Evolutionary conservation across 2,329 filamentous ascomycete genomes (phyloP).

Genomic region (Pseudocercospora crystallina): DNA sequence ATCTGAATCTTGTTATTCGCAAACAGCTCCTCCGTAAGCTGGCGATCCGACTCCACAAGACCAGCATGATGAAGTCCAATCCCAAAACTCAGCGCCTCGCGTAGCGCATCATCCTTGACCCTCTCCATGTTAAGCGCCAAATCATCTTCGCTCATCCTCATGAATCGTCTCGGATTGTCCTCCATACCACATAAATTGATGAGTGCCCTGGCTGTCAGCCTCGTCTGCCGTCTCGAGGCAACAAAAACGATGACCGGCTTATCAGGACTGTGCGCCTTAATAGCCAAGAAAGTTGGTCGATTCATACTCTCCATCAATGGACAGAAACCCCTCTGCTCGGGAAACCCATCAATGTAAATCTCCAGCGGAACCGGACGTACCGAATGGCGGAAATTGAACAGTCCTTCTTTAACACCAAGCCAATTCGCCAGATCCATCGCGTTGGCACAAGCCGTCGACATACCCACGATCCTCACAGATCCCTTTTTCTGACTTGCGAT

Average conservation of each 20-base stretch:
- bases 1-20: slow-evolving; percentile 98
- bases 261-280: slow-evolving; percentile 92
- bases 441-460: slow-evolving; percentile 98
- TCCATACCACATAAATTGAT: slow-evolving; percentile 99
- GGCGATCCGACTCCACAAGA: slow-evolving; percentile 89
- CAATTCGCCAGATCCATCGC: slow-evolving; percentile 92
- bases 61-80: slow-evolving; percentile 97
- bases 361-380: slow-evolving; percentile 94
- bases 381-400: slow-evolving; percentile 97
- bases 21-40: slow-evolving; percentile 90
- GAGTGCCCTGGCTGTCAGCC: slow-evolving; percentile 89
- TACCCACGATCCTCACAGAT: slow-evolving; percentile 86
- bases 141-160: slow-evolving; percentile 93
- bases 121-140: slow-evolving; percentile 81
- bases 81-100: slow-evolving; percentile 93
- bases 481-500: slow-evolving; percentile 92
- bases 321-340: slow-evolving; percentile 91
- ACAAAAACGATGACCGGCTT: slow-evolving; percentile 99
- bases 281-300: slow-evolving; percentile 89
- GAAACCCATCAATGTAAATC: slow-evolving; percentile 96
- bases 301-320: slow-evolving; percentile 99
- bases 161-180: slow-evolving; percentile 89
- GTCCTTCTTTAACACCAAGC: slow-evolving; percentile 89
- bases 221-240: slow-evolving; percentile 89
- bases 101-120: slow-evolving; percentile 89